Conservation (phyloP, 192 early-diverging fungal species). For the Geranomyces variabilis region DNA sequence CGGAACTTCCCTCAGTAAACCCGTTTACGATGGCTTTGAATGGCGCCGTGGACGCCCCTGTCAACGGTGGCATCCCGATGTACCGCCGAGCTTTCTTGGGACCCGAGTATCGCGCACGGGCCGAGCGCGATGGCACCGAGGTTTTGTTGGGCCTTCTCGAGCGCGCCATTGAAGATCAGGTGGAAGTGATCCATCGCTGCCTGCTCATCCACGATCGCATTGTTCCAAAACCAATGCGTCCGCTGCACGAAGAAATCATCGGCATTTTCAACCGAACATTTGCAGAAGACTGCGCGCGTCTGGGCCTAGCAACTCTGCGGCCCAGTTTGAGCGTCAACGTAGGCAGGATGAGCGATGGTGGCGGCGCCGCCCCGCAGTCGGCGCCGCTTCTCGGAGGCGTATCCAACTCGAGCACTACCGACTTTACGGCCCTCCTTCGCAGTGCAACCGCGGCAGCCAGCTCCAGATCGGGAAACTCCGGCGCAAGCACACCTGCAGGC, state of each 20-base stretch:
- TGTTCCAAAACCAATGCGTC: slow-evolving; percentile 68
- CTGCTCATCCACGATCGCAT: slow-evolving; percentile 63
- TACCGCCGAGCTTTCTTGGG: slow-evolving; percentile 71
- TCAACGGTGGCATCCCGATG: slow-evolving; percentile 81
- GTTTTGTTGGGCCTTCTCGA: slow-evolving; percentile 51
- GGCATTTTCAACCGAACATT: slow-evolving; percentile 67
- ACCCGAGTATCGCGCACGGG: slow-evolving; percentile 46
- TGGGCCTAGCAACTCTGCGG: slow-evolving; percentile 24
- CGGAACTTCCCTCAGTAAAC: slow-evolving; percentile 54
- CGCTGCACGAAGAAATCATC: slow-evolving; percentile 63
- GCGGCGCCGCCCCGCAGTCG: background rate
- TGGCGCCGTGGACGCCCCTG: slow-evolving; percentile 80
- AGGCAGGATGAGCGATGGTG: background rate
- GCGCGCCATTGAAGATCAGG: slow-evolving; percentile 69
- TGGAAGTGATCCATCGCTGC: slow-evolving; percentile 65
- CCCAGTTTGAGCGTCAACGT: background rate
- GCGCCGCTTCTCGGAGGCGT: background rate
- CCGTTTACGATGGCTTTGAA: slow-evolving; percentile 81
- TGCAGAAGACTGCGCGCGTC: slow-evolving; percentile 57
- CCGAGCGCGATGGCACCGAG: slow-evolving; percentile 19
- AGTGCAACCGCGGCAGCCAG: background rate
- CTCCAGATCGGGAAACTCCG: background rate
- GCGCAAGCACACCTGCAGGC: background rate
- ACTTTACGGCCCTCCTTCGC: too few species aligned
- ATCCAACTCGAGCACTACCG: background rate